Evolutionary conservation across 441 rosid genomes (phyloP), one percentile per base, ranked within the genome.

Genomic region (Capsella rubella): DNA sequence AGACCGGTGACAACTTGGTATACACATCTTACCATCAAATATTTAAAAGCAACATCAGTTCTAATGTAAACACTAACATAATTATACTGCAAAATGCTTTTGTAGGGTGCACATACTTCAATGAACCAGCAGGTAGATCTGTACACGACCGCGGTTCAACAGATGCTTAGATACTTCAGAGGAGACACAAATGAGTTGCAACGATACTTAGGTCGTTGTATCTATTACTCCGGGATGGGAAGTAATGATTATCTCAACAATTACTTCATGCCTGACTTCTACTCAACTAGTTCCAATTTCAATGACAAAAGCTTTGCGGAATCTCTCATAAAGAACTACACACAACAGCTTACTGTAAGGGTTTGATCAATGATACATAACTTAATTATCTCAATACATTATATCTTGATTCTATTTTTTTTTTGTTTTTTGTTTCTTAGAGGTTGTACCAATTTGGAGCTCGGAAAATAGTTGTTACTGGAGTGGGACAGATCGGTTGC

Each of bases 161-260:
- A 87, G 64, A 79, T 93, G 92, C 76, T 83, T 76, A 79, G 87
- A 82, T 83, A 62, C 52, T 87, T 87, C 37, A 82, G 98, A 87
- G 87, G 92, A 71, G 95, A 91, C 73, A 64, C 37, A 35, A 67
- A 75, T 76, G 82, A 86, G 74, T 67, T 89, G 1, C 81, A 66
- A 69, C 69, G 73, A 77, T 81, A 91, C 75, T 73, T 93, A 4
- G 75, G 87, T 81, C 87, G 82, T 70, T 93, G 98, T 84, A 83
- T 93, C 13, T 72, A 80, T 78, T 93, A 88, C 45, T 81, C 87
- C 0, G 98, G 97, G 28, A 65, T 93, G 87, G 98, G 96, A 65
- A 93, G 98, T 67, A 93, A 93, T 59, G 97, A 93, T 64, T 93
- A 93, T 51, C 90, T 94, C 52, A 94, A 91, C 71, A 94, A 94